phyloP scores from a whole-genome alignment of 1,284 basidiomycete genomes.

The Microbotryomycetes sp. region DNA sequence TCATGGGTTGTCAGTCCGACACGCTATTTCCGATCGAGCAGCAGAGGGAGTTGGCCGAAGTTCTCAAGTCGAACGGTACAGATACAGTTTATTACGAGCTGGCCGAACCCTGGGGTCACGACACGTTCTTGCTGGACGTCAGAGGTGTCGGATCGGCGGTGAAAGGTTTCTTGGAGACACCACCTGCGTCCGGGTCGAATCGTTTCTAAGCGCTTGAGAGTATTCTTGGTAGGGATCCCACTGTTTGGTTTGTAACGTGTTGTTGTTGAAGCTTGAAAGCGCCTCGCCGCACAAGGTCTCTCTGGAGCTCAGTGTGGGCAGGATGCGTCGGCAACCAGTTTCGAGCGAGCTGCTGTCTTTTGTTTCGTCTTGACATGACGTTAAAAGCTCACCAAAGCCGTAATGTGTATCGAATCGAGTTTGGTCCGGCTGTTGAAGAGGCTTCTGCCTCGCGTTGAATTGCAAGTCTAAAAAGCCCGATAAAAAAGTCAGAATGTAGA shows the following conservation, averaged over 20 bases:
- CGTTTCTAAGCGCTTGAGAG: not conserved
- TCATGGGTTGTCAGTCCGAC: constrained; percentile 93
- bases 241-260: not conserved
- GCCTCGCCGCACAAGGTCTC: not conserved
- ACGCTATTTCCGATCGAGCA: constrained; percentile 97
- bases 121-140: constrained; percentile 86
- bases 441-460: no score
- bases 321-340: no score
- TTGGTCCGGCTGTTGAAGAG: no score
- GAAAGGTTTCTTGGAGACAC: constrained; percentile 55
- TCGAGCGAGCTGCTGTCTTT: no score
- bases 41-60: constrained; percentile 90
- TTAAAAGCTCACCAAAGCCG: no score
- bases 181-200: not conserved
- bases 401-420: no score
- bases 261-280: not conserved
- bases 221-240: not conserved
- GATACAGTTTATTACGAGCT: constrained; percentile 90
- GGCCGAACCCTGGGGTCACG: constrained; percentile 86
- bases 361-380: no score
- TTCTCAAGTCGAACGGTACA: constrained; percentile 81
- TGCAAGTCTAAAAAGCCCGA: no score
- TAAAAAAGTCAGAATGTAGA: no score
- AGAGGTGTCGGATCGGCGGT: constrained; percentile 71
- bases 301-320: not conserved